Evolutionary conservation across 2,329 filamentous ascomycete species (phyloP), one percentile per base, ranked within the genome.

Genomic region (Exophiala phaeomuriformis): DNA sequence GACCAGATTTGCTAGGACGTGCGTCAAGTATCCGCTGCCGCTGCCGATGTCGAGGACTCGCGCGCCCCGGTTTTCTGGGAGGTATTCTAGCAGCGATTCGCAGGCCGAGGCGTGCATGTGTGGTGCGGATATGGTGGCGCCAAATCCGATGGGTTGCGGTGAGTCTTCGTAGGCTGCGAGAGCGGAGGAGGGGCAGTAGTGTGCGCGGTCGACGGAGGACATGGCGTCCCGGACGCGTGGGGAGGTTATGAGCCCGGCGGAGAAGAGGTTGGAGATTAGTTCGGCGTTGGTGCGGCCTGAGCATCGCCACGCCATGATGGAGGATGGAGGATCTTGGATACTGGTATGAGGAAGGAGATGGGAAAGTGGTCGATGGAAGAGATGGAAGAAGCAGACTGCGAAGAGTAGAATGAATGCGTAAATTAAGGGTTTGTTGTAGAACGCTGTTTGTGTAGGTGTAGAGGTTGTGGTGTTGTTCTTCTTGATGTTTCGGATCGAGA

Each of bases 281-380:
- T 83, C 83, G 39, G 72, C 71, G 68, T 97, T 96, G 30, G 82
- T 81, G 3, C 72, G 72, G 56, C 89, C 91, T 4, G 85, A 86
- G 69, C 86, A 89, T 61, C 82, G 81, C 93, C 93, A 98, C 55
- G 91, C 90, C 93, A 98, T 97, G 55, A 58, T 77, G 55, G 52
- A 28, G 4, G 53, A 36, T 36, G 44, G 19, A 19, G 19, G 19
- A 19, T 19, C 19, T 19, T 19, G 19, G 19, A 19, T 19, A 2
- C 19, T 19, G 19, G 19, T 19, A 19, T 2, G 19, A 19, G 19
- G 19, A 19, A 19, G 19, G 19, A 19, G 2, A 19, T 19, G 19
- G 19, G 19, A 19, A 19, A 19, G 19, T 19, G 19, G 19, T 19
- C 1, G 19, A 19, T 19, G 19, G 19, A 19, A 19, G 19, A 19